Evolutionary conservation across 2,329 filamentous ascomycete genomes (phyloP), one percentile per base, ranked within the genome.

Genomic region (Chalaropsis ovoidea): DNA sequence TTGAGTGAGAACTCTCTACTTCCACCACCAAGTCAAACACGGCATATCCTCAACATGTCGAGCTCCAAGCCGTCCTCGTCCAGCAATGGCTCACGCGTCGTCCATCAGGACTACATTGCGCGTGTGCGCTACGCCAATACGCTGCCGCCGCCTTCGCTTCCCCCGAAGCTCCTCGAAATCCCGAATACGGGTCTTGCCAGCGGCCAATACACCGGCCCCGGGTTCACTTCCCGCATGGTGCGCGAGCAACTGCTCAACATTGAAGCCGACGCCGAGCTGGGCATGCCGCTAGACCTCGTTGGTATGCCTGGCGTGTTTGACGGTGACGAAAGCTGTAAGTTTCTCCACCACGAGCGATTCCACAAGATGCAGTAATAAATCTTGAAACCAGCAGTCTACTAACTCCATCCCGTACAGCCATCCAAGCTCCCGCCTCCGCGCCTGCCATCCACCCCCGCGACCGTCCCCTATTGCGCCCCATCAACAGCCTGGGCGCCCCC

Each of bases 41-140:
- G 54, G 31, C 54, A 58, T 19, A 35, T 39, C 17, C 54, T 17
- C 43, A 47, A 24, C 10, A 67, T 67, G 65, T 67, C 65, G 11
- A 67, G 43, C 61, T 67, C 65, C 6, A 67, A 67, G 54, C 61
- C 43, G 22, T 58, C 54, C 10, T 62, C 60, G 42, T 63, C 65
- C 17, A 61, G 61, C 54, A 61, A 61, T 69, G 79, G 80, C 74
- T 81, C 83, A 75, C 81, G 83, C 74, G 80, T 83, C 72, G 80
- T 86, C 71, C 90, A 95, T 74, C 94, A 99, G 77, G 94, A 99
- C 77, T 97, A 96, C 77, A 96, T 99, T 74, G 93, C 92, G 69
- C 88, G 92, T 72, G 90, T 96, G 73, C 86, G 94, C 76, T 99
- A 95, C 76, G 91, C 90, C 72, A 99, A 99, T 84, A 87, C 90